Evolutionary conservation across 2,329 filamentous ascomycete species (phyloP), one percentile per base, ranked within the genome.

Genomic region (Geosmithia putterillii): DNA sequence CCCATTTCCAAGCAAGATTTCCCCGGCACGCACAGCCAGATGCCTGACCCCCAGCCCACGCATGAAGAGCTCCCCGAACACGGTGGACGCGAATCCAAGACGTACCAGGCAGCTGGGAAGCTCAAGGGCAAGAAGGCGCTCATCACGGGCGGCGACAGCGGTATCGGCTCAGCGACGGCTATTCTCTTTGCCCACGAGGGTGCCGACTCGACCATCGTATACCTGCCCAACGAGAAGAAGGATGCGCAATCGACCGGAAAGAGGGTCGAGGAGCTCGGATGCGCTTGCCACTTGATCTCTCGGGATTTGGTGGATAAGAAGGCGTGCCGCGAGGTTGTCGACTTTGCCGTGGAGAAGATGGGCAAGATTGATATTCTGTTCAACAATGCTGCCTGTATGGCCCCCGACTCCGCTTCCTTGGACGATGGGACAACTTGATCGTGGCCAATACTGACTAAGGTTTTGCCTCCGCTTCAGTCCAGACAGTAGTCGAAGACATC

Each of bases 331-430:
- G 78, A 77, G 57, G 66, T 82, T 1, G 70, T 87, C 6, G 76
- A 86, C 4, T 70, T 76, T 51, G 82, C 84, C 0, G 45, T 85
- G 32, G 66, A 80, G 55, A 66, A 69, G 40, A 70, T 90, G 65
- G 80, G 81, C 6, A 69, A 70, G 3, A 76, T 94, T 45, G 81
- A 90, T 54, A 84, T 90, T 34, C 61, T 86, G 7, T 76, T 82
- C 52, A 79, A 88, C 62, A 89, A 88, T 52, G 78, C 80, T 34
- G 82, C 81, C 0, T 86, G 75, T 58, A 7, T 19, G 20, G 9
- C 7, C 38, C 5, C 21, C 20, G 17, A 8, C 18, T 8, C 36
- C 36, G n/a, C n/a, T n/a, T n/a, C n/a, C n/a, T n/a, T n/a, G n/a
- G n/a, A n/a, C 21, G 3, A 6, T 2, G 15, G 3, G 12, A 17